A percentile compares a stretch with the other conserved stretches of the same genome.
Evolutionary conservation across 495 filamentous ascomycete genomes (phyloP).

Genomic region (Neurospora sp.): DNA sequence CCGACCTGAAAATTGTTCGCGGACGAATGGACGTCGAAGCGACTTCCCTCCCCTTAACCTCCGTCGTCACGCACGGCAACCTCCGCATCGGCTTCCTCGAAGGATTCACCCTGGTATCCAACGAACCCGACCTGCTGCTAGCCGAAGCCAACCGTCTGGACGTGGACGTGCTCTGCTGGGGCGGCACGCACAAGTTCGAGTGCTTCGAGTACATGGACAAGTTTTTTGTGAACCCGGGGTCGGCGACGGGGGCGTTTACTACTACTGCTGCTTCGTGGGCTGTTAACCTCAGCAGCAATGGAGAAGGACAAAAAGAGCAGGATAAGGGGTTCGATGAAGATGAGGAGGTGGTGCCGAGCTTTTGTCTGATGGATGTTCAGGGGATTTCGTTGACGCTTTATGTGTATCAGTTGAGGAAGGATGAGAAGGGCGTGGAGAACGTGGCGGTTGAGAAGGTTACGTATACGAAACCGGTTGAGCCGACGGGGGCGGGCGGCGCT

Average conservation of each 20-base stretch:
- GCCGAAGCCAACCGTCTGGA: slow-evolving; percentile 94
- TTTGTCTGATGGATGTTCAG: slow-evolving; percentile 99
- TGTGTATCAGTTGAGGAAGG: slow-evolving; percentile 91
- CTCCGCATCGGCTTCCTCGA: slow-evolving; percentile 94
- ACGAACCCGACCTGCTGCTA: slow-evolving; percentile 81
- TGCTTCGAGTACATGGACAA: slow-evolving; percentile 98
- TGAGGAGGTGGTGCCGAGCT: slow-evolving; percentile 86
- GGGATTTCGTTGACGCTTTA: slow-evolving; percentile 94
- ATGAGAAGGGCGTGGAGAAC: slow-evolving; percentile 78
- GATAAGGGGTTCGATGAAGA: slow-evolving; percentile 47
- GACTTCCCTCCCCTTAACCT: slow-evolving; percentile 77
- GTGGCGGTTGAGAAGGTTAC: slow-evolving; percentile 97
- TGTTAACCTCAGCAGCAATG: slow-evolving; percentile 22
- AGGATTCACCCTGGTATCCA: slow-evolving; percentile 89
- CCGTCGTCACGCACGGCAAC: slow-evolving; percentile 88
- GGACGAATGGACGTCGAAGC: slow-evolving; percentile 92
- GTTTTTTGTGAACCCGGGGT: slow-evolving; percentile 98
- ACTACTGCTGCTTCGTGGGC: slow-evolving; percentile 20
- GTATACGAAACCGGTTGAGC: slow-evolving; percentile 73
- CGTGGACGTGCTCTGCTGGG: slow-evolving; percentile 94
- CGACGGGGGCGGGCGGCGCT: slow-evolving; percentile 20
- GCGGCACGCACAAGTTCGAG: slow-evolving; percentile 94
- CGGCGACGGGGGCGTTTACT: slow-evolving; percentile 75
- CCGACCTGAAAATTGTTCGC: slow-evolving; percentile 92
- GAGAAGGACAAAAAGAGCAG: not conserved